phyloP scores from a whole-genome alignment of 1,284 basidiomycete species.

The Apiotrichum gamsii region DNA sequence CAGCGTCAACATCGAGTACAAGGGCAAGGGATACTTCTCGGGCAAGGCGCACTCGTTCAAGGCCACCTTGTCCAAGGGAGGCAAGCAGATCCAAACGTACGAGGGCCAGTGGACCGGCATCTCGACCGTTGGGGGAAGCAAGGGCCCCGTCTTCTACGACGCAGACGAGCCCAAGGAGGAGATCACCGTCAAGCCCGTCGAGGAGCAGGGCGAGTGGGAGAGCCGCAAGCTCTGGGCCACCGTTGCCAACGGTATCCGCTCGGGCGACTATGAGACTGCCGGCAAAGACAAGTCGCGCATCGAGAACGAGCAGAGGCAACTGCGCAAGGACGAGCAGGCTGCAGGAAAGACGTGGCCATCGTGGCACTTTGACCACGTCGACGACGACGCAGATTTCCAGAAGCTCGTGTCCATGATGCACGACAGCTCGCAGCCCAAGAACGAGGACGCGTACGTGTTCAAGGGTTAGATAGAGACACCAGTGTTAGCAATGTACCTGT shows the following conservation, averaged over 20 bases:
- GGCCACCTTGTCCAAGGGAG: slow-evolving; percentile 56
- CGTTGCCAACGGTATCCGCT: slow-evolving; percentile 85
- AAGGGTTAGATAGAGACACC: slow-evolving; percentile 20
- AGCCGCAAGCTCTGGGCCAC: slow-evolving; percentile 77
- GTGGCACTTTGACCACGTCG: slow-evolving; percentile 66
- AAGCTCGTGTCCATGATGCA: slow-evolving; percentile 39
- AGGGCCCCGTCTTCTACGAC: slow-evolving; percentile 51
- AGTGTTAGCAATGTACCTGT: background rate
- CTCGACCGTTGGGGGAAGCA: slow-evolving; percentile 54
- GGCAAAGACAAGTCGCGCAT: slow-evolving; percentile 83
- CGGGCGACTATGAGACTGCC: slow-evolving; percentile 87
- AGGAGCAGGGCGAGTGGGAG: slow-evolving; percentile 73
- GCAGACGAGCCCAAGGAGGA: slow-evolving; percentile 57
- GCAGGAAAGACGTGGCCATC: slow-evolving; percentile 67
- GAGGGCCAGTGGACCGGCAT: slow-evolving; percentile 85
- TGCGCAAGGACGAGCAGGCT: slow-evolving; percentile 73
- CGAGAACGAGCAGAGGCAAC: slow-evolving; percentile 91
- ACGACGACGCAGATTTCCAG: slow-evolving; percentile 65
- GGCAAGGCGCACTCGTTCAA: slow-evolving; percentile 93
- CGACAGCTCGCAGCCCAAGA: slow-evolving; percentile 44
- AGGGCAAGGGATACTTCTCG: slow-evolving; percentile 90
- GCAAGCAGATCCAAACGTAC: slow-evolving; percentile 53
- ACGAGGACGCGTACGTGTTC: slow-evolving; percentile 46
- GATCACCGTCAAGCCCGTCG: slow-evolving; percentile 59
- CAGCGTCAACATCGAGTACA: slow-evolving; percentile 74